Evolutionary conservation across 2,329 filamentous ascomycete species (phyloP).

Genomic region (Pseudogymnoascus sp.): DNA sequence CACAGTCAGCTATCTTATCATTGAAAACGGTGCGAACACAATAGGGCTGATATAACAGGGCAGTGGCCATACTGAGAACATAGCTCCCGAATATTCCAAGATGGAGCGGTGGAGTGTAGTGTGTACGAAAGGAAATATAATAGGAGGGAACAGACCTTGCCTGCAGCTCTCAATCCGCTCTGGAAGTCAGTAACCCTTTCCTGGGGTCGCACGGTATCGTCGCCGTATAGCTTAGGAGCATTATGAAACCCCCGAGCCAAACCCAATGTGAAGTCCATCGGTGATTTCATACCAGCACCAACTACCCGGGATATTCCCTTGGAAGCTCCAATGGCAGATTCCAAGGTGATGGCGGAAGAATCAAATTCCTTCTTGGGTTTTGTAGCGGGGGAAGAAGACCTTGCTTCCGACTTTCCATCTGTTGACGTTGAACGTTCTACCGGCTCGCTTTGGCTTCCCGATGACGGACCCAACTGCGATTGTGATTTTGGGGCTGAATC

Average conservation of each 20-base stretch:
- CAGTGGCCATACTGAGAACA: background rate
- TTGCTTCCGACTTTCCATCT: slow-evolving; percentile 14
- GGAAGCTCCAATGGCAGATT: slow-evolving; percentile 48
- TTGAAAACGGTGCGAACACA: background rate
- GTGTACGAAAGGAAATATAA: background rate
- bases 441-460: slow-evolving; percentile 10
- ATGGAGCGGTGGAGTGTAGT: background rate
- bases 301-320: slow-evolving; percentile 48
- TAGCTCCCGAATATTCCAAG: background rate
- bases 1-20: background rate
- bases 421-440: slow-evolving; percentile 13
- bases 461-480: slow-evolving; percentile 14
- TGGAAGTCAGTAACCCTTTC: slow-evolving; percentile 72
- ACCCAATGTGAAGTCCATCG: slow-evolving; percentile 76
- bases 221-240: slow-evolving; percentile 75
- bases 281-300: slow-evolving; percentile 65
- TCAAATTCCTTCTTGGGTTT: slow-evolving; percentile 25
- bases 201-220: slow-evolving; percentile 68
- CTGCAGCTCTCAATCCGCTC: slow-evolving; percentile 68
- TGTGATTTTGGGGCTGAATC: slow-evolving; percentile 11
- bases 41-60: background rate
- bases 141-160: slow-evolving; percentile 41
- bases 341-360: slow-evolving; percentile 31
- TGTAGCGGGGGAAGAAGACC: slow-evolving; percentile 17
- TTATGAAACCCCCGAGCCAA: slow-evolving; percentile 84